These are phyloP conservation scores for Lentinula novae-zelandiae DNA, from an alignment of 1,284 basidiomycete genomes.

Conservation along the genomic window DNA sequence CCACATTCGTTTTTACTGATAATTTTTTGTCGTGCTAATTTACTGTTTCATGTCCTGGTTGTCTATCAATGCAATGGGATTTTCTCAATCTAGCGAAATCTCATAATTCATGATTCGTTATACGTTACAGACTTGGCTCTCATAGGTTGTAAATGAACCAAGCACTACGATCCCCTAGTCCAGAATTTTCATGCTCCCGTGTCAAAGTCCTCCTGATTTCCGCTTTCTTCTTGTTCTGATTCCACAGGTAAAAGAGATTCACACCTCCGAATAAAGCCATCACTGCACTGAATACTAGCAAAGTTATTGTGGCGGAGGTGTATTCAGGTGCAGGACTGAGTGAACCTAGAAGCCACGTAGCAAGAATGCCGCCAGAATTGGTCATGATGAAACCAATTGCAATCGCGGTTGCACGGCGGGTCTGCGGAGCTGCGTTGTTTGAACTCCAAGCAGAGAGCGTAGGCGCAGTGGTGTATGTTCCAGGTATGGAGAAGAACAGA, in stretches of 20 bases:
- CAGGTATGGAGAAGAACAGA: slow-evolving; percentile 47
- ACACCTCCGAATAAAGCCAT: slow-evolving; percentile 25
- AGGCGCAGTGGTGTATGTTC: slow-evolving; percentile 41
- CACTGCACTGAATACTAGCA: slow-evolving; percentile 30
- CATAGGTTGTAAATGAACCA: slow-evolving; percentile 36
- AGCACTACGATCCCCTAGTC: slow-evolving; percentile 34
- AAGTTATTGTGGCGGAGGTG: slow-evolving; percentile 32
- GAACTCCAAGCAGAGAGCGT: slow-evolving; percentile 47
- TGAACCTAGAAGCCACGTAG: slow-evolving; percentile 49
- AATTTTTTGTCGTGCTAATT: too few species aligned
- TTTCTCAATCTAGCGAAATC: not conserved
- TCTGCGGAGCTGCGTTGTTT: slow-evolving; percentile 56
- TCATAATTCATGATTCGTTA: not conserved
- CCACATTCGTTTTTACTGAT: too few species aligned
- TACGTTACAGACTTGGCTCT: not conserved
- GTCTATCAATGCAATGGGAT: not conserved
- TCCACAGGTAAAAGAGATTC: slow-evolving; percentile 30
- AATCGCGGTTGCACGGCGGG: slow-evolving; percentile 50
- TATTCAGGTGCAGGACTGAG: slow-evolving; percentile 39
- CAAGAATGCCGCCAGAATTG: slow-evolving; percentile 55
- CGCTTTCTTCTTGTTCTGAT: slow-evolving; percentile 34
- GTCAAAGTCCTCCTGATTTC: slow-evolving; percentile 19
- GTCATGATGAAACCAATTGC: slow-evolving; percentile 51
- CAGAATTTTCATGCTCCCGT: slow-evolving; percentile 23
- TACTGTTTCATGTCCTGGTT: not conserved